These are phyloP conservation scores for Naganishia cerealis DNA, from an alignment of 1,284 basidiomycete genomes.

Conservation along the genomic window DNA sequence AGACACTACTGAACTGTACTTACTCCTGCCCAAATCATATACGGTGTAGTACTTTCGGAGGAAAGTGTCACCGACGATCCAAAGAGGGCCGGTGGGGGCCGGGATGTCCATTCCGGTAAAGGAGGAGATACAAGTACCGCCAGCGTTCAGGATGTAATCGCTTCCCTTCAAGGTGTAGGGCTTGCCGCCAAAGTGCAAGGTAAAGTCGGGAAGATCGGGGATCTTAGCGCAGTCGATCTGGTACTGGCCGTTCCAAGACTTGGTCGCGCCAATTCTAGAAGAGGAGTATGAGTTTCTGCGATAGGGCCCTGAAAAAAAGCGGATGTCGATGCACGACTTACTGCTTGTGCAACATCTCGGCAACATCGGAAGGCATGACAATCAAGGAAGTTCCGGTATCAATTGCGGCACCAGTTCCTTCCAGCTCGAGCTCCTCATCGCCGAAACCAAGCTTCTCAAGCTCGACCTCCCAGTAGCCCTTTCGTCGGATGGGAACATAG, in stretches of 20 bases:
- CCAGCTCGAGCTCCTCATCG: constrained; percentile 77
- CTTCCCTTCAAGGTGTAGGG: constrained; percentile 74
- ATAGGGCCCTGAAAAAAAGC: neutral
- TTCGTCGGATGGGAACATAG: constrained; percentile 90
- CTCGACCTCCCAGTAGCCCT: constrained; percentile 99
- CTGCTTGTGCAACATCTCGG: constrained; percentile 96
- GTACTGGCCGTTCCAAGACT: constrained; percentile 92
- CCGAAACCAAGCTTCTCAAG: constrained; percentile 82
- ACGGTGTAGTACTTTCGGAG: constrained; percentile 89
- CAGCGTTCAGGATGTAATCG: constrained; percentile 84
- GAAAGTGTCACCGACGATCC: constrained; percentile 90
- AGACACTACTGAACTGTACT: constrained; percentile 1
- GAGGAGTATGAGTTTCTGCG: constrained; percentile 34
- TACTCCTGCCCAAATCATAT: constrained; percentile 73
- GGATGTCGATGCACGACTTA: constrained; percentile 50
- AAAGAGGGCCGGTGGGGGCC: constrained; percentile 78
- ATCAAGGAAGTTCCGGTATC: constrained; percentile 72
- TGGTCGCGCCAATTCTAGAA: constrained; percentile 75
- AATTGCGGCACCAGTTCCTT: constrained; percentile 91
- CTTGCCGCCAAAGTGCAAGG: constrained; percentile 79
- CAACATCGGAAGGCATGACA: constrained; percentile 81
- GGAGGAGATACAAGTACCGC: constrained; percentile 90
- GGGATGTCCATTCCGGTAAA: constrained; percentile 93
- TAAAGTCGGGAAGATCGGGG: constrained; percentile 76
- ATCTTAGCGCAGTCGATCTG: constrained; percentile 86